Percentiles rank a stretch among this genome's conserved stretches.
Conservation (phyloP, 345 rosid species). For the Rhodamnia argentea region DNA sequence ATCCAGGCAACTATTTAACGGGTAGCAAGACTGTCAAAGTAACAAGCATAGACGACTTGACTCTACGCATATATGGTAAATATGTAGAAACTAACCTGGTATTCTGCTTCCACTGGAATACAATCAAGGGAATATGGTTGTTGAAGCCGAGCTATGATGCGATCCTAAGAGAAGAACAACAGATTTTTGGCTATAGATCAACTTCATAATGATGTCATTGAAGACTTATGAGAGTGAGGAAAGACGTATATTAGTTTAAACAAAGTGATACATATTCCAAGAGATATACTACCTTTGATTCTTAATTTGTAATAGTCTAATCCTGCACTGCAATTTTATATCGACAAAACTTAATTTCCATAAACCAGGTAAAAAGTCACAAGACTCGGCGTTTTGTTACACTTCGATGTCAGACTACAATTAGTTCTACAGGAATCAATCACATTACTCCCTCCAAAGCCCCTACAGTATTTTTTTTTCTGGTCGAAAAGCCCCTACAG, state of each 20-base stretch:
- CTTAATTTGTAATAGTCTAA: background rate
- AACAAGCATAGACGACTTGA: background rate
- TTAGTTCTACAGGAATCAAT: background rate
- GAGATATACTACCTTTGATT: background rate
- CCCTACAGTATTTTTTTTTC: background rate
- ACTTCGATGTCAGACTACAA: background rate
- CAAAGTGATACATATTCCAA: background rate
- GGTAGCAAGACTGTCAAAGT: background rate
- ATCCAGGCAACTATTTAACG: background rate
- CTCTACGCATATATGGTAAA: background rate
- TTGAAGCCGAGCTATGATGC: constrained; percentile 95
- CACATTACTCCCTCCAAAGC: background rate
- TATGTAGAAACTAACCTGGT: constrained; percentile 47
- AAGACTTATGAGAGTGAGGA: background rate
- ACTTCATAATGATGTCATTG: background rate
- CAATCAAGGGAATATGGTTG: constrained; percentile 98
- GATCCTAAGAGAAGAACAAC: constrained; percentile 37
- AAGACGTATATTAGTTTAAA: background rate
- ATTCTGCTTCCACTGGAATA: constrained; percentile 99
- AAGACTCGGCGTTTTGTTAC: background rate
- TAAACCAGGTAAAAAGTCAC: background rate
- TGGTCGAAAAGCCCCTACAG: background rate
- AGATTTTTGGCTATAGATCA: background rate
- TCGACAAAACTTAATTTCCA: background rate
- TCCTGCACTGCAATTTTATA: background rate